Conservation (phyloP, 768 basidiomycete genomes). For the Paxillus ammoniavirescens region DNA sequence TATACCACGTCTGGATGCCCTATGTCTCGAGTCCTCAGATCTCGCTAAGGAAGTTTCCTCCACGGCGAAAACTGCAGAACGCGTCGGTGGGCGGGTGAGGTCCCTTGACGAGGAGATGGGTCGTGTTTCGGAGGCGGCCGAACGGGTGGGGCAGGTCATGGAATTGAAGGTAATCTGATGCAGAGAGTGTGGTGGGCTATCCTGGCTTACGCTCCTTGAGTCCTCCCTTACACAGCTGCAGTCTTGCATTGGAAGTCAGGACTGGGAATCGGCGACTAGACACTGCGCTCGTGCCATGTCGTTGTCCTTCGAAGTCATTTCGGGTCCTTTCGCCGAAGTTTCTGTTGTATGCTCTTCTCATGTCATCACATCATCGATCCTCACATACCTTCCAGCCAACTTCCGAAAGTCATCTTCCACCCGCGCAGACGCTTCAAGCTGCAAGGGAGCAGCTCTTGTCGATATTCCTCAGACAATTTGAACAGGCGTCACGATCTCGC, state of each 20-base stretch:
- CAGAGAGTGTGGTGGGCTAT: constrained; percentile 20
- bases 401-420: constrained; percentile 81
- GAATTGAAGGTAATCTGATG: constrained; percentile 76
- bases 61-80: constrained; percentile 79
- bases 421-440: constrained; percentile 74
- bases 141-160: constrained; percentile 89
- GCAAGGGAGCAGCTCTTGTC: constrained; percentile 73
- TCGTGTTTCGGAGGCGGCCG: constrained; percentile 84
- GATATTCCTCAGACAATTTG: constrained; percentile 80
- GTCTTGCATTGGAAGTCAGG: constrained; percentile 68
- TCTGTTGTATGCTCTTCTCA: constrained; percentile 66
- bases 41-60: constrained; percentile 58
- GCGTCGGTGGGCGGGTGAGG: constrained; percentile 90
- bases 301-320: constrained; percentile 72
- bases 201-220: constrained; percentile 38
- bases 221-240: constrained; percentile 60
- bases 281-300: constrained; percentile 91
- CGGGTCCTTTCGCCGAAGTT: constrained; percentile 81
- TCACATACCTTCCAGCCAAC: constrained; percentile 64
- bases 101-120: constrained; percentile 92
- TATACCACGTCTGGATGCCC: constrained; percentile 58
- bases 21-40: constrained; percentile 54
- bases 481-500: constrained; percentile 72
- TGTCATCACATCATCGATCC: not conserved
- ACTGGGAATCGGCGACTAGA: constrained; percentile 95